A percentile compares a stretch with the other conserved stretches of the same genome.
These are phyloP conservation scores for Annulohypoxylon bovei DNA, from an alignment of 495 filamentous ascomycete species.

Conservation along the genomic window DNA sequence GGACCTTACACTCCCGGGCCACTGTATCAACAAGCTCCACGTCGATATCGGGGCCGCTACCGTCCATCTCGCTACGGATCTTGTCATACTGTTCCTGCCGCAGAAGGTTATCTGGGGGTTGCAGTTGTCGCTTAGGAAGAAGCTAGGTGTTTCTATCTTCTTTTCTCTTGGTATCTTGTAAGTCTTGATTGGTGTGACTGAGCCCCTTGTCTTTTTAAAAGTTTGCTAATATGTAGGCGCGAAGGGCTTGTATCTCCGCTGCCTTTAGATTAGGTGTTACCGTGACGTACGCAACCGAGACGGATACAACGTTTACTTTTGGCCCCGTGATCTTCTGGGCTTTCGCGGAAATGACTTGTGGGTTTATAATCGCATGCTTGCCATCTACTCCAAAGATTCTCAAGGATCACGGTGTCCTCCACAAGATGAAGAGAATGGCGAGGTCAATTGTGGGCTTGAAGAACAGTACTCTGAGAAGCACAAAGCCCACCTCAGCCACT, in stretches of 20 bases:
- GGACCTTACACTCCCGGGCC: slow-evolving; percentile 36
- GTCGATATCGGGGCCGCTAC: slow-evolving; percentile 38
- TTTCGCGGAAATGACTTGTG: slow-evolving; percentile 45
- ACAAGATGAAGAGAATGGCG: slow-evolving; percentile 22
- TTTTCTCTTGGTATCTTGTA: slow-evolving; percentile 55
- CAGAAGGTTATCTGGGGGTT: slow-evolving; percentile 52
- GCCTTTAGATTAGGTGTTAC: slow-evolving; percentile 44
- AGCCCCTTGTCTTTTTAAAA: neutral
- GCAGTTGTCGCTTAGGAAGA: slow-evolving; percentile 44
- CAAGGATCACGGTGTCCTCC: slow-evolving; percentile 35
- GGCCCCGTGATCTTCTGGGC: slow-evolving; percentile 48
- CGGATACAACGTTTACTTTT: slow-evolving; percentile 34
- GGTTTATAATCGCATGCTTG: slow-evolving; percentile 47
- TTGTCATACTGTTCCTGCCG: slow-evolving; percentile 51
- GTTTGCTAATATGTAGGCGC: slow-evolving; percentile 8
- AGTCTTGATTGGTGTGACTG: slow-evolving; percentile 17
- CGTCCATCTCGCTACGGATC: slow-evolving; percentile 49
- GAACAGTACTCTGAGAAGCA: slow-evolving; percentile 18
- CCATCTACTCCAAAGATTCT: slow-evolving; percentile 46
- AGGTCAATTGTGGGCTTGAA: slow-evolving; percentile 30
- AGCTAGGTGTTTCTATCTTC: slow-evolving; percentile 48
- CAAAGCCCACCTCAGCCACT: slow-evolving; percentile 12
- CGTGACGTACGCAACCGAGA: slow-evolving; percentile 24
- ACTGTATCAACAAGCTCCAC: slow-evolving; percentile 34
- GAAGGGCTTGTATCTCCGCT: slow-evolving; percentile 45